phyloP scores from a whole-genome alignment of 257 asterid species.

The Salvia hispanica region DNA sequence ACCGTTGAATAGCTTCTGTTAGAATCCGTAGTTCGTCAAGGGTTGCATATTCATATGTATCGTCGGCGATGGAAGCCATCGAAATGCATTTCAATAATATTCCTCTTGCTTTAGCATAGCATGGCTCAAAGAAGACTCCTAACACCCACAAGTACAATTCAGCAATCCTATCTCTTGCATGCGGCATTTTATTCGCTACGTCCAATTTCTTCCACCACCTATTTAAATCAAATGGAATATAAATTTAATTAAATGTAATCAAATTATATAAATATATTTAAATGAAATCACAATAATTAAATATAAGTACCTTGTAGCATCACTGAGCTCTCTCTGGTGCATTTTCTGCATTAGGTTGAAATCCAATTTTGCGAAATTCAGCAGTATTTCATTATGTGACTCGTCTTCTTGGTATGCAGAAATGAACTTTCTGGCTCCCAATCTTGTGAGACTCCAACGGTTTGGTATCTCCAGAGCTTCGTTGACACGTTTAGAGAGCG shows the following conservation, averaged over 20 bases:
- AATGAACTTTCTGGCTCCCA: constrained; percentile 6
- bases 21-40: background rate
- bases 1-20: background rate
- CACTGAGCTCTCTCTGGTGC: constrained; percentile 18
- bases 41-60: background rate
- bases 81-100: background rate
- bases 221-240: too few species aligned
- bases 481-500: background rate
- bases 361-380: constrained; percentile 20
- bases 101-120: background rate
- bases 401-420: constrained; percentile 1
- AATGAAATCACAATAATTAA: background rate
- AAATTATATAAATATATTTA: too few species aligned
- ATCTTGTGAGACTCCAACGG: constrained; percentile 1
- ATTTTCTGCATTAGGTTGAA: background rate
- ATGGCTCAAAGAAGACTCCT: constrained; percentile 1
- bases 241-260: too few species aligned
- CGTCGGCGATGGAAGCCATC: background rate
- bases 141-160: background rate
- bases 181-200: background rate
- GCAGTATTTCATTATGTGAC: background rate
- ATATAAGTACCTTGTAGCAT: constrained; percentile 1
- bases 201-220: constrained; percentile 11
- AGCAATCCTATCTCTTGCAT: background rate
- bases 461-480: constrained; percentile 12